These are phyloP conservation scores for Blastobotrys ciferrii DNA, from an alignment of 1,139 yeast genomes.

Conservation along the genomic window DNA sequence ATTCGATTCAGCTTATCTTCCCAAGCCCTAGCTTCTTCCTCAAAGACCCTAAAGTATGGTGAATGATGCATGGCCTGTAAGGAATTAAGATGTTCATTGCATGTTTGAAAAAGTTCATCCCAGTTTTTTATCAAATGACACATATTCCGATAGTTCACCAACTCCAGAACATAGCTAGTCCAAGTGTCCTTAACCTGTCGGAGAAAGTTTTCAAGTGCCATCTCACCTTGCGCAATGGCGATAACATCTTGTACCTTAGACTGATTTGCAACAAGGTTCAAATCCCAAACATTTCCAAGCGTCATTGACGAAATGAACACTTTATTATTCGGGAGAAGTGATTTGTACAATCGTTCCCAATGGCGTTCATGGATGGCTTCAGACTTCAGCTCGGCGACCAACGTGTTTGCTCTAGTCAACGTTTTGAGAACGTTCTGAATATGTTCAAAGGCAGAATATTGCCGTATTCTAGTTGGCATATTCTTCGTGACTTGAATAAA, in stretches of 20 bases:
- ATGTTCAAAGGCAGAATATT: slow-evolving; percentile 66
- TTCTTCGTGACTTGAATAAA: slow-evolving; percentile 48
- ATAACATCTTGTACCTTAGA: slow-evolving; percentile 49
- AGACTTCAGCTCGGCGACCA: slow-evolving; percentile 52
- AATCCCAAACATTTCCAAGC: slow-evolving; percentile 61
- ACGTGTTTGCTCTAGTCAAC: slow-evolving; percentile 42
- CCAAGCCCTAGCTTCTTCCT: slow-evolving; percentile 54
- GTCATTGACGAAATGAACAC: slow-evolving; percentile 36
- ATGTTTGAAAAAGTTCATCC: slow-evolving; percentile 59
- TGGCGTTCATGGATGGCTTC: slow-evolving; percentile 65
- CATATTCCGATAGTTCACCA: slow-evolving; percentile 53
- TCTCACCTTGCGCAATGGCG: slow-evolving; percentile 71
- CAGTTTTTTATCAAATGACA: slow-evolving; percentile 65
- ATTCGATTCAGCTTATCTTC: slow-evolving; percentile 56
- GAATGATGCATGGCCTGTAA: slow-evolving; percentile 74
- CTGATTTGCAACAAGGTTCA: slow-evolving; percentile 52
- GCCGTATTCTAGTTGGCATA: slow-evolving; percentile 60
- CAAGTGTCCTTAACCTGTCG: slow-evolving; percentile 43
- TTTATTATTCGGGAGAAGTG: slow-evolving; percentile 25
- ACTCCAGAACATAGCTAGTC: slow-evolving; percentile 48
- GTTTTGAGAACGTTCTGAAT: slow-evolving; percentile 49
- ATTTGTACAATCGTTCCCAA: slow-evolving; percentile 56
- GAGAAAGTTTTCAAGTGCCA: slow-evolving; percentile 58
- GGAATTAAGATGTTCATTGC: slow-evolving; percentile 60
- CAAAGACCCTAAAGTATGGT: slow-evolving; percentile 59